These are phyloP conservation scores for Coprinopsis cinerea DNA, from an alignment of 768 basidiomycete genomes.

Conservation along the genomic window DNA sequence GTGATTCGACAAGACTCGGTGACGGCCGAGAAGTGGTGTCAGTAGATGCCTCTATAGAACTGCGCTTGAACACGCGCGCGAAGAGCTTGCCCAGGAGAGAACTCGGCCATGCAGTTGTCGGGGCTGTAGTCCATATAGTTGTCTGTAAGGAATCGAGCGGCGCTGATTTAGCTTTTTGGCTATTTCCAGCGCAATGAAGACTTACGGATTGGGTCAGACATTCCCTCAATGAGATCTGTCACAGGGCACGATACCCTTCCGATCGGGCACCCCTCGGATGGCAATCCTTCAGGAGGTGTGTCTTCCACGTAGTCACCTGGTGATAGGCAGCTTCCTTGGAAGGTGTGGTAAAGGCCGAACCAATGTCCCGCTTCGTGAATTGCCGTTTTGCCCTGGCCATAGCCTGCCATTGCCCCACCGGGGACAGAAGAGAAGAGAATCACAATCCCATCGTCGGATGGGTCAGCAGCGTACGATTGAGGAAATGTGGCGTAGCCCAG, in stretches of 20 bases:
- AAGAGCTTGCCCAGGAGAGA: constrained; percentile 7
- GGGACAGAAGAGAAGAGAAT: constrained; percentile 24
- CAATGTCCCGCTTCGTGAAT: constrained; percentile 45
- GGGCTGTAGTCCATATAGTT: constrained; percentile 12
- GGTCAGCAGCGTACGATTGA: constrained; percentile 21
- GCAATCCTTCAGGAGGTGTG: constrained; percentile 32
- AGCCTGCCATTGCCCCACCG: constrained; percentile 26
- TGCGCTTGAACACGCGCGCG: constrained; percentile 4
- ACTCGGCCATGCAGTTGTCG: constrained; percentile 6
- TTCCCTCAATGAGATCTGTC: constrained; percentile 1
- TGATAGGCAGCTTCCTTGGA: constrained; percentile 34
- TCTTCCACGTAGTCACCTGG: constrained; percentile 34
- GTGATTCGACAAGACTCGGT: too few relatives aligned
- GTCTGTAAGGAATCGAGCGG: not conserved
- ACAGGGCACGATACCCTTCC: constrained; percentile 20
- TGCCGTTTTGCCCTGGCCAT: constrained; percentile 32
- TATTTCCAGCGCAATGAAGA: not conserved
- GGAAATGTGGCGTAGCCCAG: constrained; percentile 45
- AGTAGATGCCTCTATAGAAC: constrained; percentile 9
- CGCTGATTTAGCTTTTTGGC: not conserved
- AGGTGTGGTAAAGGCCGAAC: constrained; percentile 42
- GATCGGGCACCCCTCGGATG: constrained; percentile 25
- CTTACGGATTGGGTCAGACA: constrained; percentile 15
- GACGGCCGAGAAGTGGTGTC: not conserved
- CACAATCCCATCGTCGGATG: constrained; percentile 34